Evolutionary conservation across 2,329 filamentous ascomycete genomes (phyloP).

Genomic region (Paecilomyces dactylethromorphus): DNA sequence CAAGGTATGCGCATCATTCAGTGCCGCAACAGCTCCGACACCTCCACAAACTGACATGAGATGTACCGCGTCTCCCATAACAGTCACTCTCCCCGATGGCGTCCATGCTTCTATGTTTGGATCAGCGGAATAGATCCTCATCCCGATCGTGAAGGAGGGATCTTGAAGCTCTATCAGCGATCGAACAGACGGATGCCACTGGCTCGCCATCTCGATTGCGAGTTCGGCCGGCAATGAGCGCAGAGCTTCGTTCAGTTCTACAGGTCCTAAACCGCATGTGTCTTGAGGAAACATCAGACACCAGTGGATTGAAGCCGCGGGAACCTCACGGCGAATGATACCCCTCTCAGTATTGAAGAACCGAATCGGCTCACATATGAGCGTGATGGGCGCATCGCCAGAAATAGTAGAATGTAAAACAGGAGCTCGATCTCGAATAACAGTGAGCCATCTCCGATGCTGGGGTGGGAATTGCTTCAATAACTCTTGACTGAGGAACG

Average conservation of each 20-base stretch:
- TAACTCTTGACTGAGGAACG: conserved; percentile 7
- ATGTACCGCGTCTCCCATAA: conserved; percentile 38
- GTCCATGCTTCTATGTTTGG: conserved; percentile 13
- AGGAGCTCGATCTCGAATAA: background rate
- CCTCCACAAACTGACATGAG: conserved; percentile 38
- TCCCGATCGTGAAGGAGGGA: background rate
- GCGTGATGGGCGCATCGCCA: background rate
- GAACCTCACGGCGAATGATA: background rate
- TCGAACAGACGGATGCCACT: background rate
- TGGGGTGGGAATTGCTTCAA: conserved; percentile 1
- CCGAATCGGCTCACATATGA: background rate
- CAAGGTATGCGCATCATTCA: conserved; percentile 33
- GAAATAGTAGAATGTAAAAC: background rate
- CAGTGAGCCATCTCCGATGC: background rate
- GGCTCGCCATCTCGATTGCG: background rate
- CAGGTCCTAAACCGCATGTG: background rate
- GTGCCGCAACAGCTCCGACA: conserved; percentile 37
- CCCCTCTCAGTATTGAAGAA: background rate
- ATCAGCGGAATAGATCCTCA: background rate
- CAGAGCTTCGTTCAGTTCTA: background rate
- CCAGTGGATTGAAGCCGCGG: background rate
- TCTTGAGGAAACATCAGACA: background rate
- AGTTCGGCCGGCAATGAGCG: background rate
- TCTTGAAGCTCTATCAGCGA: conserved; percentile 1
- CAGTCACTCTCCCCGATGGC: conserved; percentile 23